Base-by-base conservation (phyloP, 2,329 filamentous ascomycete genomes). In the Myriosclerotinia duriaeana region DNA sequence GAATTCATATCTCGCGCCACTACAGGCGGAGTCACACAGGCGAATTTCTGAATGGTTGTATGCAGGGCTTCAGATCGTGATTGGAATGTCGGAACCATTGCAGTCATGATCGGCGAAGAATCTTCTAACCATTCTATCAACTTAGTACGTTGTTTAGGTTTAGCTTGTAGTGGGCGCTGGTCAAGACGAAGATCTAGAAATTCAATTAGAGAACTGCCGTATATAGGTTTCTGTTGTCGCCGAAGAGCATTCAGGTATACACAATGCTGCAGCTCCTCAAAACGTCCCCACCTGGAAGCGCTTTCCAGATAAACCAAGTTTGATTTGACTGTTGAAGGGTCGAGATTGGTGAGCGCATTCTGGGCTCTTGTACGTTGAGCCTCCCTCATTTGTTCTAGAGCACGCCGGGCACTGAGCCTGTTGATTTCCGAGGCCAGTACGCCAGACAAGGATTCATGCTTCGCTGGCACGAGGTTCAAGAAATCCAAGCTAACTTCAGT, bases 21-120 rank as follows among this genome's bases (percentile, higher is more conserved):
- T 15, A 92, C 94, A 1, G 92, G 89, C 2, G 95, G 95, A 0
- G 95, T 98, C 44, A 97, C 88, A 73, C 94, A 99, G 0, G 91
- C 92, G 74, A 97, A 99, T 75, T 94, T 92, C 70, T 90, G 87
- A 64, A 99, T 89, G 3, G 85, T 88, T 0, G 86, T 87, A 73
- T 94, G 89, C 78, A 96, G 83, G 17, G 83, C 82, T 62, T 87
- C 84, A 1, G 93, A 88, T 34, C 93, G 88, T 73, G 92, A 85
- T 52, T 89, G 84, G 0, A 96, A 77, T 0, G 88, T 92, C 22
- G 88, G 86, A n/a, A 95, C 86, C 79, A 95, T 86, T 5, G 85
- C 81, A 48, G 82, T 81, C 59, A 93, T 80, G 30, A 85, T 76
- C 7, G 82, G 82, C 0, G 91, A 91, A 65, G 88, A 87, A 69